phyloP scores from a whole-genome alignment of 495 filamentous ascomycete genomes.

The Daldinia grandis region DNA sequence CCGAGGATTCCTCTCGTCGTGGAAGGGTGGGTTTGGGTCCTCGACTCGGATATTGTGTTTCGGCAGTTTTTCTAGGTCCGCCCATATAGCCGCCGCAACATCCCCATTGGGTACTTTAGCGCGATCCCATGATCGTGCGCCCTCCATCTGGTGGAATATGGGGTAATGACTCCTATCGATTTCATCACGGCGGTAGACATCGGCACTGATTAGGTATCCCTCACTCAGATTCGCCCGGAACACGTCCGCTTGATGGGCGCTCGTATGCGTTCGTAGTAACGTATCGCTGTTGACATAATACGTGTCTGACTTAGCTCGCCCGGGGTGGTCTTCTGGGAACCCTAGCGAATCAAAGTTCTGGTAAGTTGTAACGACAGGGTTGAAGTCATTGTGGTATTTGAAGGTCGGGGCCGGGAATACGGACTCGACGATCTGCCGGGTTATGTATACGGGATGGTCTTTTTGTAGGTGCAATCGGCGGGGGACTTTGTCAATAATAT shows the following conservation, averaged over 20 bases:
- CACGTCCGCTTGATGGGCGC: slow-evolving; percentile 87
- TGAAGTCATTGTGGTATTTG: slow-evolving; percentile 77
- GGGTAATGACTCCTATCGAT: slow-evolving; percentile 96
- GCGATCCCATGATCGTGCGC: slow-evolving; percentile 89
- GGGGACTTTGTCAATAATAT: slow-evolving; percentile 74
- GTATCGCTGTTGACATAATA: slow-evolving; percentile 92
- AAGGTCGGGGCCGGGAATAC: slow-evolving; percentile 78
- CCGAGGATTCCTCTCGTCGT: slow-evolving; percentile 83
- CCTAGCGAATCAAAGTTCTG: slow-evolving; percentile 97
- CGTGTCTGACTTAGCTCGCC: slow-evolving; percentile 86
- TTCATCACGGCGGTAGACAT: slow-evolving; percentile 95
- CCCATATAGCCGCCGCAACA: slow-evolving; percentile 68
- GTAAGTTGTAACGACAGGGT: slow-evolving; percentile 82
- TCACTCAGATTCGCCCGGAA: slow-evolving; percentile 77
- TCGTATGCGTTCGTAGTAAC: slow-evolving; percentile 90
- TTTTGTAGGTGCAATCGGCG: slow-evolving; percentile 84
- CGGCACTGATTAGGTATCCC: slow-evolving; percentile 91
- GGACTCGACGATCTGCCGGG: slow-evolving; percentile 89
- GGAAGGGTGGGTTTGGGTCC: slow-evolving; percentile 82
- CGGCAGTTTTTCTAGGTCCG: slow-evolving; percentile 74
- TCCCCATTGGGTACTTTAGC: slow-evolving; percentile 63
- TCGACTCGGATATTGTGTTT: slow-evolving; percentile 77
- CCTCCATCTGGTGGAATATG: slow-evolving; percentile 99
- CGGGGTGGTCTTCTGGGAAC: slow-evolving; percentile 89
- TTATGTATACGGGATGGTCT: slow-evolving; percentile 90